Percentiles rank a stretch among this genome's conserved stretches.
phyloP scores from a whole-genome alignment of 768 basidiomycete species.

The Mycena rosella region DNA sequence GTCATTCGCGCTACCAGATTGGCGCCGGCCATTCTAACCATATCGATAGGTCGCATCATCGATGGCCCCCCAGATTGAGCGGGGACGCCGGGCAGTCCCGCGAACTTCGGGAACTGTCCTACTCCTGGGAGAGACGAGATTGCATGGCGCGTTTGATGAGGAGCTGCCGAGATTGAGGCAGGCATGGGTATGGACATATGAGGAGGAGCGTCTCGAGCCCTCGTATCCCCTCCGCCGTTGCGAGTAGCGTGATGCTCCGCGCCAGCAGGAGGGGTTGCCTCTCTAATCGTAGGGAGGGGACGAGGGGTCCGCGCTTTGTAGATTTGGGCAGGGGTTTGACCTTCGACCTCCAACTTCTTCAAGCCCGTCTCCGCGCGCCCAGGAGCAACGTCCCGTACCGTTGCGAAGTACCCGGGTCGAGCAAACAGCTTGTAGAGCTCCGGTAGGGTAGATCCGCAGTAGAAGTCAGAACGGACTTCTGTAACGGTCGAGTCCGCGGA shows the following conservation, averaged over 20 bases:
- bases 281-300: too few species aligned
- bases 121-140: neutral
- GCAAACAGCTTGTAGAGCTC: neutral
- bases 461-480: neutral
- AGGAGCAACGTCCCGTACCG: neutral
- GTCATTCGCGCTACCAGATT: neutral
- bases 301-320: too few species aligned
- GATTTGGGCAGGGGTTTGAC: too few species aligned
- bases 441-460: neutral
- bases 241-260: too few species aligned
- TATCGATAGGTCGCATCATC: neutral
- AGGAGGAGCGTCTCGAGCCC: neutral
- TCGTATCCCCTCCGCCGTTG: too few species aligned
- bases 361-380: too few species aligned
- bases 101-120: too few species aligned
- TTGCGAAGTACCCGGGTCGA: neutral
- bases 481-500: neutral
- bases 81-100: neutral
- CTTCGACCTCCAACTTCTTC: too few species aligned
- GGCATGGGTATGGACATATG: neutral
- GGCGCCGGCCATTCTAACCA: too few species aligned
- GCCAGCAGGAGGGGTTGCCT: too few species aligned
- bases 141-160: neutral
- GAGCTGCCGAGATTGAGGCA: neutral
- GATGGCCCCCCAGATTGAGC: neutral